These are phyloP conservation scores for Breviolum minutum DNA, from an alignment of 73 alveolate genomes.

Conservation along the genomic window DNA sequence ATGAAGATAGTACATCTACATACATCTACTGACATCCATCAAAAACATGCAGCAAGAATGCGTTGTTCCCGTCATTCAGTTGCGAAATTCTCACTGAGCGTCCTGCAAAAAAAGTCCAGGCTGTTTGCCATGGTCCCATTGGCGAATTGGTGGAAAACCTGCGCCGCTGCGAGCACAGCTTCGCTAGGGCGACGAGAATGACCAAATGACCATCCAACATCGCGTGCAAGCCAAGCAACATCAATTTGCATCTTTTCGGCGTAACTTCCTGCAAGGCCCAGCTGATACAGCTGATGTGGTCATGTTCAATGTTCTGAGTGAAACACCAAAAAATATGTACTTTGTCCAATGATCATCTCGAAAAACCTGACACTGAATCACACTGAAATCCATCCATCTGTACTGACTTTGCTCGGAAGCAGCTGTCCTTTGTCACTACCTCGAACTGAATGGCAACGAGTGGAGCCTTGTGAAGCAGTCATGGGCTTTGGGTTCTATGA, in stretches of 20 bases:
- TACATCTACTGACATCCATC: background rate
- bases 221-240: background rate
- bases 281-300: background rate
- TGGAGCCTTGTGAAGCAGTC: slow-evolving; percentile 30
- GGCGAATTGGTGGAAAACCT: slow-evolving; percentile 59
- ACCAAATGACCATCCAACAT: no score
- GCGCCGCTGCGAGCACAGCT: background rate
- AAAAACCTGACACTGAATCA: background rate
- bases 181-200: background rate
- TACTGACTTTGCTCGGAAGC: background rate
- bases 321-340: no score
- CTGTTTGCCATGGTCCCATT: slow-evolving; percentile 71
- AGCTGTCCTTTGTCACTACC: slow-evolving; percentile 47
- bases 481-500: background rate
- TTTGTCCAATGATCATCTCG: background rate
- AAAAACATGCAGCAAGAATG: background rate
- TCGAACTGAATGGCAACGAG: slow-evolving; percentile 58
- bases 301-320: no score
- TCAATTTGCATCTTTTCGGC: slow-evolving; percentile 59
- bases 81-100: no score
- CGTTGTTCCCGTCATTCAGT: background rate
- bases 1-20: background rate
- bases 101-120: slow-evolving; percentile 32
- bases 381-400: background rate
- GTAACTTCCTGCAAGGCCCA: slow-evolving; percentile 30